These are phyloP conservation scores for Fusarium sp. DNA, from an alignment of 2,329 filamentous ascomycete species.

Conservation along the genomic window DNA sequence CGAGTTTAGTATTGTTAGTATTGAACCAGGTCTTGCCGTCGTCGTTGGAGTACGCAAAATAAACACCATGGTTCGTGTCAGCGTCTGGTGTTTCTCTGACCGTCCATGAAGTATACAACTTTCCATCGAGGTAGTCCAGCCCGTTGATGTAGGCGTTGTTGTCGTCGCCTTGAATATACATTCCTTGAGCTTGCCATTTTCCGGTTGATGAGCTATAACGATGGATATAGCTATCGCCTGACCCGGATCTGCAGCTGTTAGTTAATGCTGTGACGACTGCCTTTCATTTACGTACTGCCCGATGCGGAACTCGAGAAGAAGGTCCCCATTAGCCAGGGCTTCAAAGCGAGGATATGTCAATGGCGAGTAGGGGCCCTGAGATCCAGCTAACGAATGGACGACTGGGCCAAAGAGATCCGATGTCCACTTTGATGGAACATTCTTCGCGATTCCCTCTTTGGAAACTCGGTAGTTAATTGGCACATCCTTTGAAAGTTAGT, in stretches of 20 bases:
- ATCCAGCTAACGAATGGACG: conserved; percentile 22
- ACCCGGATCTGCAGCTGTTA: conserved; percentile 13
- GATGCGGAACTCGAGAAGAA: conserved; percentile 32
- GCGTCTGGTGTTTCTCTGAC: conserved; percentile 35
- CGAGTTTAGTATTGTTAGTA: conserved; percentile 17
- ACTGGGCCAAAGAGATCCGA: conserved; percentile 27
- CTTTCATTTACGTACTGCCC: conserved; percentile 16
- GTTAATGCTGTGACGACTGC: rapidly evolving
- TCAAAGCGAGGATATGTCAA: conserved; percentile 36
- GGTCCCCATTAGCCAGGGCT: conserved; percentile 18
- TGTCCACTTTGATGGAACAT: conserved; percentile 16
- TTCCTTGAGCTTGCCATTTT: conserved; percentile 29
- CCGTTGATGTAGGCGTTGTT: conserved; percentile 41
- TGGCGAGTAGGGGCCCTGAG: conserved; percentile 21
- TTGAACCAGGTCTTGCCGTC: conserved; percentile 36
- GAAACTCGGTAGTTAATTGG: conserved; percentile 35
- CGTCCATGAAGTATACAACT: conserved; percentile 36
- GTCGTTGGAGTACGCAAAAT: conserved; percentile 37
- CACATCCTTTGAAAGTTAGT: conserved; percentile 26
- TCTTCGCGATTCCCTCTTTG: conserved; percentile 11
- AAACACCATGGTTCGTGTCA: conserved; percentile 37
- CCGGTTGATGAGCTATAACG: conserved; percentile 38
- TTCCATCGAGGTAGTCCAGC: conserved; percentile 23
- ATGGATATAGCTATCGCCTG: conserved; percentile 39
- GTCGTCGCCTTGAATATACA: conserved; percentile 33